Conservation (phyloP, 2,329 filamentous ascomycete species). For the Fusarium paranaense region DNA sequence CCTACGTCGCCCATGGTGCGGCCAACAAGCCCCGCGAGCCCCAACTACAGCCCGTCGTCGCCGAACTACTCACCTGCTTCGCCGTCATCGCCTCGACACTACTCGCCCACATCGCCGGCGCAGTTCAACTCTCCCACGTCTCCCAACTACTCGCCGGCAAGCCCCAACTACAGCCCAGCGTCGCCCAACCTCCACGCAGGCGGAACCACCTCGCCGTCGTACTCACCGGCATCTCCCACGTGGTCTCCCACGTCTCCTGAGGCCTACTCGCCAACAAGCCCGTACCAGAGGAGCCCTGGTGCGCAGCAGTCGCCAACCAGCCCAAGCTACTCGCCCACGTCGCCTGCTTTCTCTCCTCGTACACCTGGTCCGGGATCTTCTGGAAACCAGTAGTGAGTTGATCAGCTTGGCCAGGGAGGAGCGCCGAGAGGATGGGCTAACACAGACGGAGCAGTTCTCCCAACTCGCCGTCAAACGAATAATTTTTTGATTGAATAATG, state of each 20-base stretch:
- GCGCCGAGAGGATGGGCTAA: constrained; percentile 39
- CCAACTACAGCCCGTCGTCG: constrained; percentile 74
- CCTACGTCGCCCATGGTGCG: constrained; percentile 71
- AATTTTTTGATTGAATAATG: constrained; percentile 50
- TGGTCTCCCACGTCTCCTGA: constrained; percentile 81
- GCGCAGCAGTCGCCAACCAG: constrained; percentile 73
- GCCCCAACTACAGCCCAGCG: constrained; percentile 78
- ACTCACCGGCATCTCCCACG: constrained; percentile 78
- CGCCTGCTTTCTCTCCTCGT: constrained; percentile 58
- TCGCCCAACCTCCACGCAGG: constrained; percentile 64
- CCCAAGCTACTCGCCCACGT: constrained; percentile 77
- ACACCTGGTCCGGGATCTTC: constrained; percentile 58
- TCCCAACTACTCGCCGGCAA: constrained; percentile 77
- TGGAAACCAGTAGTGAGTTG: constrained; percentile 57
- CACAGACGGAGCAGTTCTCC: constrained; percentile 54
- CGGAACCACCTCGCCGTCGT: constrained; percentile 67
- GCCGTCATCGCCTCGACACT: constrained; percentile 66
- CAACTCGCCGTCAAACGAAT: constrained; percentile 56
- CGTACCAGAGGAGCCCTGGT: constrained; percentile 68
- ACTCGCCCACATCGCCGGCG: constrained; percentile 78
- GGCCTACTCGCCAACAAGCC: constrained; percentile 73
- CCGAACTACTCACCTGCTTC: constrained; percentile 74
- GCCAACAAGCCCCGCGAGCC: constrained; percentile 66
- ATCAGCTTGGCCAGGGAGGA: not conserved
- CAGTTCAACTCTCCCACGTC: constrained; percentile 81